Evolutionary conservation across 2,329 filamentous ascomycete genomes (phyloP).

Genomic region (Xylaria sp.): DNA sequence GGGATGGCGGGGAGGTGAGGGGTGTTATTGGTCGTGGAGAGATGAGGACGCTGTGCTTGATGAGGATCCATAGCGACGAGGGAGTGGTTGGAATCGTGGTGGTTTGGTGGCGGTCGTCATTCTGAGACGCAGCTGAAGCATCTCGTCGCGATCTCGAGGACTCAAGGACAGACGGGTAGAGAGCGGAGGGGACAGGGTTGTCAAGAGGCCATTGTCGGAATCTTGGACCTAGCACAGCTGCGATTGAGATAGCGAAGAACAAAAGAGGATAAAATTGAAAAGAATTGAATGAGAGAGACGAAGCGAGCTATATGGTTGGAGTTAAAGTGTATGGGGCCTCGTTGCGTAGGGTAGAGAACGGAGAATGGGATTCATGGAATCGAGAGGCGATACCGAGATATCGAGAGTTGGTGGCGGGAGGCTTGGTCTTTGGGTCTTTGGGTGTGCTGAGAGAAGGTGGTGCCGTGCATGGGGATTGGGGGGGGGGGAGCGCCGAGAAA

Average conservation of each 20-base stretch:
- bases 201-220: constrained; percentile 32
- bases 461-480: constrained; percentile 1
- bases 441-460: constrained; percentile 30
- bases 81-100: constrained; percentile 41
- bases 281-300: background rate
- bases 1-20: constrained; percentile 53
- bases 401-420: constrained; percentile 32
- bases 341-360: background rate
- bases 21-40: constrained; percentile 51
- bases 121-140: constrained; percentile 46
- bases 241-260: constrained; percentile 8
- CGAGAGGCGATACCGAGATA: constrained; percentile 17
- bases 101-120: constrained; percentile 45
- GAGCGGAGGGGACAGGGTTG: background rate
- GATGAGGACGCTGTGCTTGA: constrained; percentile 47
- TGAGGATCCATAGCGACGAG: constrained; percentile 49
- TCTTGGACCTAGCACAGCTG: background rate
- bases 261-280: background rate
- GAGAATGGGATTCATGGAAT: constrained; percentile 17
- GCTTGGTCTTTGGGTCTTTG: constrained; percentile 30
- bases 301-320: constrained; percentile 15
- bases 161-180: constrained; percentile 19
- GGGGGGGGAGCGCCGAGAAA: background rate
- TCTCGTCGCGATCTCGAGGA: constrained; percentile 41
- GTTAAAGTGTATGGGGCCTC: constrained; percentile 3